Evolutionary conservation across 208 protist species (phyloP).

Genomic region (Leishmania braziliensis): DNA sequence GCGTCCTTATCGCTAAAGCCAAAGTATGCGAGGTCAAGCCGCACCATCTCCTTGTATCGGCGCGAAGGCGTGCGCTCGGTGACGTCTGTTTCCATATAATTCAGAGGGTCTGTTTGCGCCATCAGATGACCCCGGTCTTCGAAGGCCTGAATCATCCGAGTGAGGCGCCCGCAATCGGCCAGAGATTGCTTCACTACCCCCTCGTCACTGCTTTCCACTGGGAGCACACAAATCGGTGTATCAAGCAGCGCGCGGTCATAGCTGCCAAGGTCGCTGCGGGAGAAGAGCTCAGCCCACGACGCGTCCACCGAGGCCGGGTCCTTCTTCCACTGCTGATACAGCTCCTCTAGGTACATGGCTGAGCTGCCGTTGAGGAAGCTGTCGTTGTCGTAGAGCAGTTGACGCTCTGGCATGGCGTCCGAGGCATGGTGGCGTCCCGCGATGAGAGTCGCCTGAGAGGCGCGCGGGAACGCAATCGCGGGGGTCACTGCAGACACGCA

Average conservation of each 20-base stretch:
- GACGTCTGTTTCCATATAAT: conserved; percentile 60
- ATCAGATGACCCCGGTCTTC: conserved; percentile 86
- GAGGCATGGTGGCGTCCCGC: conserved; percentile 19
- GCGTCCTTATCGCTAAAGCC: conserved; percentile 75
- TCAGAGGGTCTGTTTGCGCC: conserved; percentile 83
- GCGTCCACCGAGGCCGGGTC: conserved; percentile 76
- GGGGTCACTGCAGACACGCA: conserved; percentile 18
- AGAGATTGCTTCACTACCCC: conserved; percentile 71
- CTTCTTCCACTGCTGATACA: conserved; percentile 84
- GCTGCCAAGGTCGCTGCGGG: conserved; percentile 34
- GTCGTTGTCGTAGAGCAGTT: conserved; percentile 82
- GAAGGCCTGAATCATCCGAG: conserved; percentile 90
- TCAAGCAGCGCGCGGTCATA: conserved; percentile 65
- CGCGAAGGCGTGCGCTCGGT: conserved; percentile 50
- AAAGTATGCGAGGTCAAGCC: conserved; percentile 83
- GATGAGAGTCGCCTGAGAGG: conserved; percentile 7
- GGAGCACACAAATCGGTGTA: conserved; percentile 68
- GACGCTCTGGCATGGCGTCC: conserved; percentile 40
- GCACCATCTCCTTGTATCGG: conserved; percentile 58
- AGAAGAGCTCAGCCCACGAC: conserved; percentile 77
- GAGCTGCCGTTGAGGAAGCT: conserved; percentile 82
- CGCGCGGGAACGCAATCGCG: conserved; percentile 3
- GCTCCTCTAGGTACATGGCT: conserved; percentile 81
- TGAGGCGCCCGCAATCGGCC: conserved; percentile 75
- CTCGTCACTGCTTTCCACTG: conserved; percentile 34